Evolutionary conservation across 331 rosid genomes (phyloP).

Genomic region (Pyracantha coccinea): DNA sequence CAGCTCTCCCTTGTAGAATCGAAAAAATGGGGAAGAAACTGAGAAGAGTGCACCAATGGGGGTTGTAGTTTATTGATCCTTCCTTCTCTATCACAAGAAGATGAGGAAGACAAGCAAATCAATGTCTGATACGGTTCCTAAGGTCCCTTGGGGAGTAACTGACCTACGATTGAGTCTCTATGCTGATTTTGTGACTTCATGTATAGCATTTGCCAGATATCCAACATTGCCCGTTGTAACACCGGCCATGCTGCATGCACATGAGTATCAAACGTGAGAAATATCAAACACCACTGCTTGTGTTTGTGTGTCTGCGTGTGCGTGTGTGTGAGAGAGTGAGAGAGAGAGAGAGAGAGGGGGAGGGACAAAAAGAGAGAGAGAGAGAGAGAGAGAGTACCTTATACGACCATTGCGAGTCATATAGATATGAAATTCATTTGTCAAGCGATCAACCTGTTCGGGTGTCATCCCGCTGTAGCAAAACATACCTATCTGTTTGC

Average conservation of each 20-base stretch:
- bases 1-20: background rate
- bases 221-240: slow-evolving; percentile 68
- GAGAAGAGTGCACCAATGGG: background rate
- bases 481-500: slow-evolving; percentile 86
- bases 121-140: background rate
- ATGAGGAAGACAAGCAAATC: background rate
- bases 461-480: slow-evolving; percentile 93
- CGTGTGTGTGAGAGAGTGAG: background rate
- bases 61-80: slow-evolving; percentile 3
- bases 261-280: background rate
- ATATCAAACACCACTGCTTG: background rate
- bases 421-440: slow-evolving; percentile 71
- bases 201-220: slow-evolving; percentile 78
- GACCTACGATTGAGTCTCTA: slow-evolving; percentile 9
- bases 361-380: too few relatives aligned
- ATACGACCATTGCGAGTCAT: slow-evolving; percentile 92
- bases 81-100: background rate
- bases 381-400: slow-evolving; percentile 59
- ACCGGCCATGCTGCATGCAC: slow-evolving; percentile 80
- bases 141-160: background rate
- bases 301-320: background rate
- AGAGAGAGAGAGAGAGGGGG: too few relatives aligned
- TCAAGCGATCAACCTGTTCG: slow-evolving; percentile 85
- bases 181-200: slow-evolving; percentile 63
- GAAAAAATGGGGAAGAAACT: background rate